These are phyloP conservation scores for Allium fistulosum DNA, from an alignment of 106 monocot species.

Conservation along the genomic window DNA sequence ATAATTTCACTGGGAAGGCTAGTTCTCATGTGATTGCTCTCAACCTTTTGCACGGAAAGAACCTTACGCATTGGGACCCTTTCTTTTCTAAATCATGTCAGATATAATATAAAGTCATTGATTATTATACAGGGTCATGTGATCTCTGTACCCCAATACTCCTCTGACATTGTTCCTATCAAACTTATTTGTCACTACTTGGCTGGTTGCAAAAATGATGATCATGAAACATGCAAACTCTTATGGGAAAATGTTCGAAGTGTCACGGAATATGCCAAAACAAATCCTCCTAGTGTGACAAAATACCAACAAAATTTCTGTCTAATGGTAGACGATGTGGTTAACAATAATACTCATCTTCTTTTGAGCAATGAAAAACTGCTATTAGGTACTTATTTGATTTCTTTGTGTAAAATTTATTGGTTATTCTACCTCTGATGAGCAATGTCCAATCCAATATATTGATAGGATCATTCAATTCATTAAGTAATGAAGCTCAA, in stretches of 20 bases:
- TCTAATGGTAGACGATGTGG: constrained; percentile 73
- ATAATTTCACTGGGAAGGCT: too few relatives aligned
- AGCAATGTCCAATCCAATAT: not conserved
- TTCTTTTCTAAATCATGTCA: too few relatives aligned
- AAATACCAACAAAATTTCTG: constrained; percentile 79
- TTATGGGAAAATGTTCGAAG: constrained; percentile 45
- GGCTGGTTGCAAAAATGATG: constrained; percentile 13
- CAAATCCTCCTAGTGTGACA: constrained; percentile 16
- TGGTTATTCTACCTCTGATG: not conserved
- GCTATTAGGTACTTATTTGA: constrained; percentile 54
- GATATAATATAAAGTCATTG: constrained; percentile 1
- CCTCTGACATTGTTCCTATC: constrained; percentile 54
- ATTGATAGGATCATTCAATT: constrained; percentile 47
- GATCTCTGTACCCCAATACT: constrained; percentile 33
- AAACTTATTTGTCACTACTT: constrained; percentile 32
- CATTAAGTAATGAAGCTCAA: constrained; percentile 65
- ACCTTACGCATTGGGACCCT: too few relatives aligned
- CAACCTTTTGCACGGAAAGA: too few relatives aligned
- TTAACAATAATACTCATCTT: constrained; percentile 53
- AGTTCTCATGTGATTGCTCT: too few relatives aligned
- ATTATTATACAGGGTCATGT: constrained; percentile 60
- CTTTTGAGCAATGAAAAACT: constrained; percentile 51
- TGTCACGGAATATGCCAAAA: constrained; percentile 30
- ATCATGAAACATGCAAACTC: constrained; percentile 19
- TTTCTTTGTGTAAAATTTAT: not conserved